phyloP scores from a whole-genome alignment of 495 filamentous ascomycete species.

The Penicillium pulvis region DNA sequence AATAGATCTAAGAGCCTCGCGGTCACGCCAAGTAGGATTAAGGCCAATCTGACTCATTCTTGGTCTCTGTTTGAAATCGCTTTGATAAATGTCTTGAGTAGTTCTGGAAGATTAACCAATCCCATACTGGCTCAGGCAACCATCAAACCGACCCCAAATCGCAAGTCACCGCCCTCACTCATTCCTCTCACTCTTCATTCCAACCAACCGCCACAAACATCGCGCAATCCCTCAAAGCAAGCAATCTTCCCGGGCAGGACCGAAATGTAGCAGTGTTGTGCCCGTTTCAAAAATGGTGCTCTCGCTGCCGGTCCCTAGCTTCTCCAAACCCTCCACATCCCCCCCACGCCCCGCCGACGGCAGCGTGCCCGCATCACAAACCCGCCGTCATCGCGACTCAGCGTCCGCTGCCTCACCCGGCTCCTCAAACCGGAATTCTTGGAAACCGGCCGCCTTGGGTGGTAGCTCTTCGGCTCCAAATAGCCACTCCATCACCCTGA shows the following conservation, averaged over 20 bases:
- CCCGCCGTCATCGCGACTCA: constrained; percentile 16
- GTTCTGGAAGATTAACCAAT: neutral
- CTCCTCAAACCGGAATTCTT: constrained; percentile 23
- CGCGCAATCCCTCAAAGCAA: neutral
- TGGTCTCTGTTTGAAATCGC: neutral
- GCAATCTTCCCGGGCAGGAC: constrained; percentile 1
- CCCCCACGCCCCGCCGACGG: constrained; percentile 33
- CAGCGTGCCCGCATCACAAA: constrained; percentile 21
- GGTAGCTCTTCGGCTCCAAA: constrained; percentile 15
- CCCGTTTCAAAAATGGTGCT: constrained; percentile 41
- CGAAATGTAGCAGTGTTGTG: constrained; percentile 38
- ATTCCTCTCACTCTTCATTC: constrained; percentile 3
- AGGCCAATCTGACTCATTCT: neutral
- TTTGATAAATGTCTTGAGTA: neutral
- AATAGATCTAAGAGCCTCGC: neutral
- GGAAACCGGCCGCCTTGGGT: constrained; percentile 16
- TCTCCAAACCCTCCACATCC: constrained; percentile 38
- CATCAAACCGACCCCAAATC: constrained; percentile 8
- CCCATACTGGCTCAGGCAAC: constrained; percentile 5
- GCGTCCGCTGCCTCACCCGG: constrained; percentile 17
- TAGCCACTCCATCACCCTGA: constrained; percentile 40
- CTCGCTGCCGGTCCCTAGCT: constrained; percentile 44
- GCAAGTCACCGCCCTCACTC: constrained; percentile 11
- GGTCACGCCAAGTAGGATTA: neutral
- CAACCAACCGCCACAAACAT: constrained; percentile 3